Evolutionary conservation across 2,329 filamentous ascomycete species (phyloP).

Genomic region (Colletotrichum trifolii): DNA sequence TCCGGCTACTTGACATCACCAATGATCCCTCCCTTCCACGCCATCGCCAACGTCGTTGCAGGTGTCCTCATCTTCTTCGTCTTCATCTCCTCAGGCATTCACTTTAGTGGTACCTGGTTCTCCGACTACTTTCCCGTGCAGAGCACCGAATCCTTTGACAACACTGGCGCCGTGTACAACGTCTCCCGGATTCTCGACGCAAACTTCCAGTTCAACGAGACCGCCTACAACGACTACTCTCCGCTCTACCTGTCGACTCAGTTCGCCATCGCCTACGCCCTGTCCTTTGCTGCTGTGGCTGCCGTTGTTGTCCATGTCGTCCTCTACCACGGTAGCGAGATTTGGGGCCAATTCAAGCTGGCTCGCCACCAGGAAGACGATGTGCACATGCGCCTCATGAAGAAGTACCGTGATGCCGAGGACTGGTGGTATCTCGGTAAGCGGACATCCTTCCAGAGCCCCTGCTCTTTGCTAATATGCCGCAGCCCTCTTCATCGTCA

Average conservation of each 20-base stretch:
- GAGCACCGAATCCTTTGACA: conserved; percentile 71
- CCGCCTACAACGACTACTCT: conserved; percentile 72
- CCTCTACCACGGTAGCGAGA: conserved; percentile 66
- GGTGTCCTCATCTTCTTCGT: conserved; percentile 65
- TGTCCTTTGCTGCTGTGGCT: conserved; percentile 75
- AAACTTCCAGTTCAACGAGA: conserved; percentile 68
- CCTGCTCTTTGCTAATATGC: conserved; percentile 8
- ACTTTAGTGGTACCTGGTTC: conserved; percentile 68
- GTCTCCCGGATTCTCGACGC: conserved; percentile 68
- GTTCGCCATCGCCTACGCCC: conserved; percentile 69
- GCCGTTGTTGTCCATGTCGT: conserved; percentile 68
- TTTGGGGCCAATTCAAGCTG: conserved; percentile 65
- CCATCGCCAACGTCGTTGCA: conserved; percentile 67
- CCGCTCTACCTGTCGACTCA: conserved; percentile 73
- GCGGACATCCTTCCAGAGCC: conserved; percentile 41
- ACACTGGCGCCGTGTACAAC: conserved; percentile 69
- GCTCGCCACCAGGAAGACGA: conserved; percentile 68
- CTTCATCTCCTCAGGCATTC: conserved; percentile 67
- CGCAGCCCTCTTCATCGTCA: conserved; percentile 59
- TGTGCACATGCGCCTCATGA: conserved; percentile 70
- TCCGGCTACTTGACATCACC: conserved; percentile 67
- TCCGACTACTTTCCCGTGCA: conserved; percentile 71
- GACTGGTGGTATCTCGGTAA: conserved; percentile 69
- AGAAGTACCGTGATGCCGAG: conserved; percentile 68
- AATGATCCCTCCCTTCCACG: conserved; percentile 69